Evolutionary conservation across 345 rosid species (phyloP).

Genomic region (Lagerstroemia speciosa): DNA sequence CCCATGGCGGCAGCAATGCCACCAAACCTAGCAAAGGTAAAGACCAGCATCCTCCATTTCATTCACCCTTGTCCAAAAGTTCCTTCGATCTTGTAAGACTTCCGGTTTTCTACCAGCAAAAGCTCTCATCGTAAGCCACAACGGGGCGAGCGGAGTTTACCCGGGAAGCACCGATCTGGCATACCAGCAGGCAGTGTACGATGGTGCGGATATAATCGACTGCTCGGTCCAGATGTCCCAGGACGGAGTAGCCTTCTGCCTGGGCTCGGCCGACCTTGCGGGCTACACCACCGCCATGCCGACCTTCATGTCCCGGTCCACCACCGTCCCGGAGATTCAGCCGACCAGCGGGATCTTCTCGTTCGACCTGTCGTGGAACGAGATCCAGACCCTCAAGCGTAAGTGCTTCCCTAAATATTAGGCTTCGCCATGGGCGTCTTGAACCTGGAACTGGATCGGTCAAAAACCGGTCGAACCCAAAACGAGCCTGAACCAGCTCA

Average conservation of each 20-base stretch:
- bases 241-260: constrained; percentile 78
- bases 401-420: too few relatives aligned
- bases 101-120: constrained; percentile 42
- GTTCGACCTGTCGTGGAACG: constrained; percentile 81
- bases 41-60: background rate
- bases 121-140: constrained; percentile 53
- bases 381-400: constrained; percentile 77
- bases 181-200: constrained; percentile 63
- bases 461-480: too few relatives aligned
- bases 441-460: too few relatives aligned
- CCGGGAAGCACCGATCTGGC: constrained; percentile 82
- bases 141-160: constrained; percentile 81
- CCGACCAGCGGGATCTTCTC: constrained; percentile 56
- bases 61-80: background rate
- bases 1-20: background rate
- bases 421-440: too few relatives aligned
- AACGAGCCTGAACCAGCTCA: too few relatives aligned
- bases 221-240: constrained; percentile 80
- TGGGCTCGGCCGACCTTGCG: constrained; percentile 49
- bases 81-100: constrained; percentile 24
- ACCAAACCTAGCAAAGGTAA: constrained; percentile 30
- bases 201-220: constrained; percentile 75
- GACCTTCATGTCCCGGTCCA: constrained; percentile 40
- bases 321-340: constrained; percentile 57
- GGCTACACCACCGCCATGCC: constrained; percentile 49